Percentiles rank a stretch among this genome's conserved stretches.
phyloP scores from a whole-genome alignment of 441 rosid species.

The Rhodomyrtus psidioides region DNA sequence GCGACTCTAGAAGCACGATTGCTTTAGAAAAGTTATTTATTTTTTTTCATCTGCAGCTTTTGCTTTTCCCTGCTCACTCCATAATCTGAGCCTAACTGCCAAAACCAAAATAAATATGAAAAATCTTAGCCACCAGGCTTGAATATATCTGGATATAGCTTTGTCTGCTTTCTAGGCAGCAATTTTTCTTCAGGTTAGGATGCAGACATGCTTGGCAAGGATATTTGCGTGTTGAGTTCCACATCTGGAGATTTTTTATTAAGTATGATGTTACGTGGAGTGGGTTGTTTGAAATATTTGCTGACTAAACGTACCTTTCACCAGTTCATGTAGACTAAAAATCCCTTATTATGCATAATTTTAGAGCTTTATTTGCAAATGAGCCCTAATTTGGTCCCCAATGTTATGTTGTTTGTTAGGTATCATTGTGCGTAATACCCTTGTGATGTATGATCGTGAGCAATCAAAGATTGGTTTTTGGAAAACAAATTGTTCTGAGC shows the following conservation, averaged over 20 bases:
- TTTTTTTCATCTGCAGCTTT: background rate
- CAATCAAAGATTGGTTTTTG: slow-evolving; percentile 80
- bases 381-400: background rate
- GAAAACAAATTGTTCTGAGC: slow-evolving; percentile 94
- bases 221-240: background rate
- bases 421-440: slow-evolving; percentile 77
- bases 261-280: background rate
- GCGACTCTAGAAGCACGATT: background rate
- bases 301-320: background rate
- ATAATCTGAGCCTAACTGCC: background rate
- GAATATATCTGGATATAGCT: background rate
- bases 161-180: background rate
- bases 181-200: background rate
- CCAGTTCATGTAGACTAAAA: background rate
- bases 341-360: background rate
- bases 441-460: slow-evolving; percentile 81
- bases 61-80: background rate
- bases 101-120: background rate
- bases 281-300: background rate
- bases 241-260: background rate
- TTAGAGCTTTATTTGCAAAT: background rate
- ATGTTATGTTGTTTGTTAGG: slow-evolving; percentile 24
- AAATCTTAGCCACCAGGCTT: background rate
- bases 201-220: background rate
- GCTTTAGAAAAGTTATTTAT: background rate